Evolutionary conservation across 306 rosid genomes (phyloP), one percentile per base, ranked within the genome.

Genomic region (Lathyrus oleraceus): DNA sequence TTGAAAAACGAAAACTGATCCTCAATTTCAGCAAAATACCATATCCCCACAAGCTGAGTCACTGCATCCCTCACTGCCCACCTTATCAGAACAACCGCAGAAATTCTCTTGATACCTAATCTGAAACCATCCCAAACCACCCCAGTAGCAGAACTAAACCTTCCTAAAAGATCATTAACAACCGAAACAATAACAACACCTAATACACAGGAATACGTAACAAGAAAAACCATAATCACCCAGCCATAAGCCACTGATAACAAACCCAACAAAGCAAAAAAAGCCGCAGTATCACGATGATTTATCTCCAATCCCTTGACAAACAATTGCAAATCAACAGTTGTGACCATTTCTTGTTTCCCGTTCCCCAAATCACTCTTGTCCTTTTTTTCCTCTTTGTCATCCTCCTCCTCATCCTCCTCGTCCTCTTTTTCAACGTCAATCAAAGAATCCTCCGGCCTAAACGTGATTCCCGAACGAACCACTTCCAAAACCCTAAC

Each of bases 41-140:
- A 95, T 62, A 91, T 73, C 0, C 99, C 99, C 3, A 95, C 81
- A 71, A 95, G 86, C 87, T 95, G 99, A 39, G 99, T 95, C 67
- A 95, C 74, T 5, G 99, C 99, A 20, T 95, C 99, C 80, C 99
- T 82, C 72, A 95, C 93, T 8, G 99, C 99, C 99, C 99, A 95
- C 53, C 93, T 84, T 95, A 89, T 86, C 42, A 95, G 73, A 77
- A 95, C 88, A 78, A 95, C 91, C 39, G 97, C 97, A 10, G 97
- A 87, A 25, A 95, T 94, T 84, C 95, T 91, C 85, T 87, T 95
- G 21, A 91, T 78, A 23, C 99, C 99, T 61, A 95, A 67, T 77
- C 91, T 79, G 3, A 96, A 91, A 53, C 99, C 99, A 69, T 91
- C 91, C 96, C 95, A 89, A 47, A 87, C 49, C 27, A 87, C 30